Conservation (phyloP, 768 basidiomycete species). For the Russula brevipes region DNA sequence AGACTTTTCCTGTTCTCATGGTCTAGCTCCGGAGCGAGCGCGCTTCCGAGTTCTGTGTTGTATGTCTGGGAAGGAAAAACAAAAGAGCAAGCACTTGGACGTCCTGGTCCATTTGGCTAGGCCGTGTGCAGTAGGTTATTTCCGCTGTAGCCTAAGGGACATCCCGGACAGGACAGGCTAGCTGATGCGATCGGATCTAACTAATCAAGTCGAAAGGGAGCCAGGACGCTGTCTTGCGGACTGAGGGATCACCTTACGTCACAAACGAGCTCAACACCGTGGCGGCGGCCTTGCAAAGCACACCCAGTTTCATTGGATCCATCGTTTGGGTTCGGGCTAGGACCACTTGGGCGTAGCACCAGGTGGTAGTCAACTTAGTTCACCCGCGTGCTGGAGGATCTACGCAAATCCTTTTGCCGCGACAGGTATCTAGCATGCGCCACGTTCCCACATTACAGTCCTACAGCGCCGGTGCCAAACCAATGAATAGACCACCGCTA, state of each 20-base stretch:
- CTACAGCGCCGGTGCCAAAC: not conserved
- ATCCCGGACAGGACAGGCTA: not conserved
- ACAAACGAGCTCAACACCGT: not conserved
- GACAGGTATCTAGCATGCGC: not conserved
- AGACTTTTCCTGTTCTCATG: no score
- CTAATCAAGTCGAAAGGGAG: not conserved
- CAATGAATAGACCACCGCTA: not conserved
- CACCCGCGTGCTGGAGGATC: not conserved
- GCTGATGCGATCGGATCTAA: slow-evolving; percentile 2
- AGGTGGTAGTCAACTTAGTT: not conserved
- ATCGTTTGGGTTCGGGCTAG: not conserved
- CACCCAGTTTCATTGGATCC: not conserved
- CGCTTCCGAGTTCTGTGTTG: no score
- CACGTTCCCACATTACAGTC: not conserved
- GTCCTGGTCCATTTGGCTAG: not conserved
- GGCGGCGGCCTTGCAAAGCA: not conserved
- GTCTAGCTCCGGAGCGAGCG: no score
- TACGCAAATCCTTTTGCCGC: not conserved
- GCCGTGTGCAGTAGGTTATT: not conserved
- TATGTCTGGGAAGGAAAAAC: not conserved
- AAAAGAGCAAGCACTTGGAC: no score
- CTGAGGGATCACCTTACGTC: slow-evolving; percentile 2
- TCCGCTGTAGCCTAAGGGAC: slow-evolving; percentile 1
- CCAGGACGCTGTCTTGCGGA: not conserved
- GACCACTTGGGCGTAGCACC: slow-evolving; percentile 1